Percentiles rank a stretch among this genome's conserved stretches.
These are phyloP conservation scores for Dicorynia guianensis DNA, from an alignment of 306 rosid species.

Conservation along the genomic window DNA sequence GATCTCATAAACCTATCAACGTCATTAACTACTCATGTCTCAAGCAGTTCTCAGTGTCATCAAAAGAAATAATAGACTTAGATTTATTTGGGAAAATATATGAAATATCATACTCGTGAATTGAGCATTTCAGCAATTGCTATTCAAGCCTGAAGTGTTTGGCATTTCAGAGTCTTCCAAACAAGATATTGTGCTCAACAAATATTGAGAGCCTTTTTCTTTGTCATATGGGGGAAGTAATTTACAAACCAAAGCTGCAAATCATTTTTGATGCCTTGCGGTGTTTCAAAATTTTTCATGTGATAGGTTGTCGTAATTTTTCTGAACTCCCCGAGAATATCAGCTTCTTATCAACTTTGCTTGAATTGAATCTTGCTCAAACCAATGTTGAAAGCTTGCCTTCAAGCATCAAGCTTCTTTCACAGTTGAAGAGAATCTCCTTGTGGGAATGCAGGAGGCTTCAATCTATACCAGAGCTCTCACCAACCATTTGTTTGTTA, in stretches of 20 bases:
- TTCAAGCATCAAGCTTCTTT: conserved; percentile 22
- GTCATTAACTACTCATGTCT: conserved; percentile 21
- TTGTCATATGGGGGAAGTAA: background rate
- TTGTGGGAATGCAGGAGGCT: background rate
- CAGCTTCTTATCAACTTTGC: background rate
- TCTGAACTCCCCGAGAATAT: conserved; percentile 25
- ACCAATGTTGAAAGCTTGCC: conserved; percentile 35
- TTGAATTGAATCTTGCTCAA: background rate
- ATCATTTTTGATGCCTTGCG: conserved; percentile 9
- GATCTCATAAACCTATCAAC: background rate
- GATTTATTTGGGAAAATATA: rapidly evolving
- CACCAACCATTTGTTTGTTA: background rate
- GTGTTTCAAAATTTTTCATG: background rate
- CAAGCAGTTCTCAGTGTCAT: conserved; percentile 18
- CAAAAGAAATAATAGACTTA: background rate
- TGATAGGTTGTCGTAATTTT: background rate
- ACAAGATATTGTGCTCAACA: background rate
- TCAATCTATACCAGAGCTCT: conserved; percentile 42
- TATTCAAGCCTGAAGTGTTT: background rate
- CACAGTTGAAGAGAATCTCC: background rate
- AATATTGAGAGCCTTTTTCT: background rate
- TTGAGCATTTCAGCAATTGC: background rate
- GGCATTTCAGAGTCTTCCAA: background rate
- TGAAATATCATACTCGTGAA: background rate
- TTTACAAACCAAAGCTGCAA: background rate